Evolutionary conservation across 2,329 filamentous ascomycete species (phyloP).

Genomic region (Colletotrichum tropicale): DNA sequence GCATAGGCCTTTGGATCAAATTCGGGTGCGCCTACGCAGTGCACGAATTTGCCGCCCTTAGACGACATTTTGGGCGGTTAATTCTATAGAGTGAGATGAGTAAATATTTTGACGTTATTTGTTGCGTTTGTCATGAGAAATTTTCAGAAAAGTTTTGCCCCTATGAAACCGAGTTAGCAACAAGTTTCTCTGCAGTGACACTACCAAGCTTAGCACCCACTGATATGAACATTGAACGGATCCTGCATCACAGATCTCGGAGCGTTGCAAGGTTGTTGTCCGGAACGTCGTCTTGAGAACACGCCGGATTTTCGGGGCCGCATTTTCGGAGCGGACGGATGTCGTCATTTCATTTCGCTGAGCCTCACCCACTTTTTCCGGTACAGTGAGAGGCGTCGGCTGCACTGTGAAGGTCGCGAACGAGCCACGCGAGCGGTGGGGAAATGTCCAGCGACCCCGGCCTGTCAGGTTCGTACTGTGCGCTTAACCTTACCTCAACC

Average conservation of each 20-base stretch:
- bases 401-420: neutral
- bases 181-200: neutral
- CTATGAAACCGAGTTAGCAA: neutral
- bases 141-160: neutral
- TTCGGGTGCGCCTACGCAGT: constrained; percentile 48
- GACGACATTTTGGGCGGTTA: neutral
- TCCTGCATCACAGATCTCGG: neutral
- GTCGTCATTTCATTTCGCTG: constrained; percentile 1
- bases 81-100: neutral
- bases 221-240: neutral
- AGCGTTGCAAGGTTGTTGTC: neutral
- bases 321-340: constrained; percentile 16
- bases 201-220: neutral
- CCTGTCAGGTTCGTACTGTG: neutral
- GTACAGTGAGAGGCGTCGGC: neutral
- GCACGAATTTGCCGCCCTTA: constrained; percentile 28
- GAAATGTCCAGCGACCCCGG: neutral
- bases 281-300: neutral
- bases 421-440: neutral
- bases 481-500: neutral
- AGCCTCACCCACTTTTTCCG: neutral
- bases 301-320: constrained; percentile 16
- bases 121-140: neutral
- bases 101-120: neutral
- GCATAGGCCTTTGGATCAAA: constrained; percentile 48